Conservation (phyloP, 2,329 filamentous ascomycete genomes). For the Aspergillus arachidicola region DNA sequence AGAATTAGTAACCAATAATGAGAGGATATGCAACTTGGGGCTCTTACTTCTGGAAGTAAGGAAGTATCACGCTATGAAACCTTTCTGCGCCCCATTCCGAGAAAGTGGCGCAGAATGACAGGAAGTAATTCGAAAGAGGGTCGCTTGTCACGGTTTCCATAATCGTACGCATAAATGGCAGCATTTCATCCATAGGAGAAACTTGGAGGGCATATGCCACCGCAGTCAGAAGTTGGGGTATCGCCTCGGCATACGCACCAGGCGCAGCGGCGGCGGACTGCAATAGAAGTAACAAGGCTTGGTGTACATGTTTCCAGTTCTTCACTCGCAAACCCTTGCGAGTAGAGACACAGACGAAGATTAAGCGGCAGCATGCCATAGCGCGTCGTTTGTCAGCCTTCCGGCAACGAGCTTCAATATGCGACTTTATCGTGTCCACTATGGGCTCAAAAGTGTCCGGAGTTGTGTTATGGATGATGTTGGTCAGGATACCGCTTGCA, state of each 20-base stretch:
- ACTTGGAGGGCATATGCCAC: constrained; percentile 70
- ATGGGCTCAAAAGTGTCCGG: constrained; percentile 72
- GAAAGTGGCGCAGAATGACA: constrained; percentile 82
- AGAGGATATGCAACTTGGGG: background rate
- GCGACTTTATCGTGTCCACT: constrained; percentile 62
- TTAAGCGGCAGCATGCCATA: constrained; percentile 40
- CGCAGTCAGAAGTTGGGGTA: constrained; percentile 46
- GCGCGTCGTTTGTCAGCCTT: constrained; percentile 45
- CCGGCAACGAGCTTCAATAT: constrained; percentile 37
- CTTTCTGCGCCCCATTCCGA: constrained; percentile 71
- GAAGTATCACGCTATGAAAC: constrained; percentile 77
- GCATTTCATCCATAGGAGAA: constrained; percentile 76
- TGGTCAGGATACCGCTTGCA: constrained; percentile 75
- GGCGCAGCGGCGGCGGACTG: constrained; percentile 34
- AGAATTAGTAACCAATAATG: constrained; percentile 19
- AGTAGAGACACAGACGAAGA: constrained; percentile 72
- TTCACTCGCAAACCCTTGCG: constrained; percentile 74
- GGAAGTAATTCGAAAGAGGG: constrained; percentile 70
- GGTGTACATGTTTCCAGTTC: constrained; percentile 70
- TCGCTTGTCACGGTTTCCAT: constrained; percentile 67
- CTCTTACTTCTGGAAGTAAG: constrained; percentile 74
- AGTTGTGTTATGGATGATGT: constrained; percentile 79
- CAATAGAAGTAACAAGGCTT: constrained; percentile 58
- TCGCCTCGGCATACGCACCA: constrained; percentile 28
- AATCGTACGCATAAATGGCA: constrained; percentile 69